A percentile compares a stretch with the other conserved stretches of the same genome.
phyloP scores from a whole-genome alignment of 2,329 filamentous ascomycete genomes.

The Neocatenulostroma microsporum region DNA sequence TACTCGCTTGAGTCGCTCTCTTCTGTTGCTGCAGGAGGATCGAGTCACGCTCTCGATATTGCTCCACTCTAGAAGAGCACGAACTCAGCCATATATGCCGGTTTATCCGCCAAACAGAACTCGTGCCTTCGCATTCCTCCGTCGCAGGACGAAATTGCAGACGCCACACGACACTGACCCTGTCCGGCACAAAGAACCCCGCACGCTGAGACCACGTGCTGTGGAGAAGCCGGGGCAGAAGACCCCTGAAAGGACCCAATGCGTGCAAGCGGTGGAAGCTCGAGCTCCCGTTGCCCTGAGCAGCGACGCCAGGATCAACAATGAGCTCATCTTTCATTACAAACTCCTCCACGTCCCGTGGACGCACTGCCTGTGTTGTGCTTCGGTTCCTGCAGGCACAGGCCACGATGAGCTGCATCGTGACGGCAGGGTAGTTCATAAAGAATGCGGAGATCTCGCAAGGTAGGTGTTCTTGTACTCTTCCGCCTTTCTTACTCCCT shows the following conservation, averaged over 20 bases:
- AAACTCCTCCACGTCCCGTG: conserved; percentile 5
- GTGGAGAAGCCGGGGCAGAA: conserved; percentile 1
- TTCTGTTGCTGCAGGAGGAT: too few relatives aligned
- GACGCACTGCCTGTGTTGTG: not conserved
- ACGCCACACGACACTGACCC: conserved; percentile 8
- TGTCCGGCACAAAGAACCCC: not conserved
- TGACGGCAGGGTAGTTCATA: too few relatives aligned
- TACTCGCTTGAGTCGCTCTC: too few relatives aligned
- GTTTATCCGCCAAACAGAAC: conserved; percentile 10
- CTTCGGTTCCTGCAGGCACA: conserved; percentile 5
- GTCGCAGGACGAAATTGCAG: too few relatives aligned
- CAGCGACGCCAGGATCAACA: not conserved
- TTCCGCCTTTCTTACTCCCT: too few relatives aligned
- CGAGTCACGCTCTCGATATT: too few relatives aligned
- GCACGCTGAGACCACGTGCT: conserved; percentile 2
- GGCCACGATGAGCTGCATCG: not conserved
- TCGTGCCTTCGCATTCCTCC: conserved; percentile 13
- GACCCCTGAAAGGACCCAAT: too few relatives aligned
- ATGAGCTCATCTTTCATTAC: conserved; percentile 1
- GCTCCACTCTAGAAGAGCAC: too few relatives aligned
- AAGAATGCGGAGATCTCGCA: too few relatives aligned
- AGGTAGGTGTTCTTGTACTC: too few relatives aligned
- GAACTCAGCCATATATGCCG: conserved; percentile 4
- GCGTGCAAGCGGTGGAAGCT: too few relatives aligned
- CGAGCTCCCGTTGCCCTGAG: not conserved